Evolutionary conservation across 192 early-diverging fungal species (phyloP), one percentile per base, ranked within the genome.

Genomic region (Coemansia sp.): DNA sequence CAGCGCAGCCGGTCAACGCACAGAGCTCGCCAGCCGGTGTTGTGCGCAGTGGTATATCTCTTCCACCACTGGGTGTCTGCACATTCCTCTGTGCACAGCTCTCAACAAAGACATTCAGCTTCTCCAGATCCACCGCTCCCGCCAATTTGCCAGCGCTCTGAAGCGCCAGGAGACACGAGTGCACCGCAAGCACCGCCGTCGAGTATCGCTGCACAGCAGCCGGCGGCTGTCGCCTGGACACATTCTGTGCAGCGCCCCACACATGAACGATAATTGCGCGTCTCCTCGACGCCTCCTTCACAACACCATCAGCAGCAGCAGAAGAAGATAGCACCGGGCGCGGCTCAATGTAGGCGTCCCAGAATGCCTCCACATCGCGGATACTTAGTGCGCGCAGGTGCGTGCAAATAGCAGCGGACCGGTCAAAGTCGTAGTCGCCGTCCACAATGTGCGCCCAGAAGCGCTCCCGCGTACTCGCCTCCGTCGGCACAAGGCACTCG

Each of bases 341-440:
- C 7, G 66, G 61, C 19, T 67, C 63, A 3, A 80, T 50, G 50
- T 56, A 74, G 0, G 43, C 67, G 63, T 77, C 68, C 74, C 71
- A 76, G 64, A 77, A 80, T 12, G 5, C 41, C 6, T 77, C 42
- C 59, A 84, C 18, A 39, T 73, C 69, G 26, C 43, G 56, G 19
- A 60, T 64, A 19, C 56, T 52, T 18, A 84, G 44, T 7, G 10
- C 26, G 40, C 37, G 44, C 6, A 79, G 53, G 4, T 70, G 26
- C 2, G 42, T 48, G 9, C 69, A 56, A 2, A 61, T 43, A 1
- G 44, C 23, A 4, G 50, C 37, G 11, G 19, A 1, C 15, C 88
- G 79, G 37, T 91, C 84, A 86, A 97, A 97, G 62, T 93, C 89
- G 77, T 90, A 95, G 68, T 82, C 87, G 19, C 82, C 78, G 9